Evolutionary conservation across 805 yeast species (phyloP), one percentile per base, ranked within the genome.

Genomic region (Candida boleticola): DNA sequence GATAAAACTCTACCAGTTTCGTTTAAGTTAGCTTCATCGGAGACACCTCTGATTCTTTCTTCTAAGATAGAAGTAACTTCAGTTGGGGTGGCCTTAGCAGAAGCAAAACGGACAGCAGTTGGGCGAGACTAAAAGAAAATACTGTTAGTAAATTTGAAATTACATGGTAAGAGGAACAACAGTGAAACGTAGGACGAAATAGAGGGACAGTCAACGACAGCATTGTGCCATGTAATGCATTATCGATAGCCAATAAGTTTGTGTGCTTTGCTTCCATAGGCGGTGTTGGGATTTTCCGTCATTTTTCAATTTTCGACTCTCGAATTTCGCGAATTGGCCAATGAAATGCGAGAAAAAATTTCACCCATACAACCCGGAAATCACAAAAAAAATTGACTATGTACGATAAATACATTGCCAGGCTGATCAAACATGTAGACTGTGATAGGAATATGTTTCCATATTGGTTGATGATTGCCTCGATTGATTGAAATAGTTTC

Each of bases 1-100:
- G 97, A 85, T 69, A 93, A 81, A 66, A 93, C 99, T 78, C 96
- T 89, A 74, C 99, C 99, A 69, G 99, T 95, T 79, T 93, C 99
- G 75, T 93, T 89, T 67, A 93, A 84, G 85, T 88, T 83, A 63
- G 97, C 88, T 76, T 92, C 98, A 65, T 89, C 93, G 53, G 96
- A 83, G 63, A 92, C 95, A 77, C 99, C 99, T 80, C 97, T 90
- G 80, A 93, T 93, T 79, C 95, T 89, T 76, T 93, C 96, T 80
- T 93, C 99, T 68, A 93, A 83, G 77, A 93, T 93, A 48, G 98
- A 89, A 58, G 99, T 90, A 57, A 93, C 99, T 80, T 93, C 99
- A 58, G 98, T 93, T 71, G 99, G 98, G 61, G 95, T 89, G 66
- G 98, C 93, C 83, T 93, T 93, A 57, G 93, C 90, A 47, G 90